A percentile compares a stretch with the other conserved stretches of the same genome.
Evolutionary conservation across 768 basidiomycete genomes (phyloP).

Genomic region (Mycena vitilis): DNA sequence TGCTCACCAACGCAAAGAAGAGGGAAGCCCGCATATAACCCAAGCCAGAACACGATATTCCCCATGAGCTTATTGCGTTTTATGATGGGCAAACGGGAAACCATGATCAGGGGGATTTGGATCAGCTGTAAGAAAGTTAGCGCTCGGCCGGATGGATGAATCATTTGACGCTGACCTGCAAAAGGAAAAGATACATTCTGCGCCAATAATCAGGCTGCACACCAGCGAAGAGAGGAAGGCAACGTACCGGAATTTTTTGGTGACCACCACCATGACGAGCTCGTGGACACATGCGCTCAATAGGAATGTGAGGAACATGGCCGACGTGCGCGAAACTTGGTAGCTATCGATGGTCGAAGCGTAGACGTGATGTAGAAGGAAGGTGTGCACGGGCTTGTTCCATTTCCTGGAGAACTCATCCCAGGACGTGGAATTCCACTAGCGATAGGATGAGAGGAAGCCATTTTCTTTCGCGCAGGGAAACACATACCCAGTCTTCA

Average conservation of each 20-base stretch:
- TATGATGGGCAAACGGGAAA: constrained; percentile 81
- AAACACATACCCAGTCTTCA: constrained; percentile 84
- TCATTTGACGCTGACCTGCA: constrained; percentile 47
- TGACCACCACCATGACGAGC: constrained; percentile 96
- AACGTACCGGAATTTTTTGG: constrained; percentile 86
- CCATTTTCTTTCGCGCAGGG: background rate
- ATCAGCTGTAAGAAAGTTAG: constrained; percentile 62
- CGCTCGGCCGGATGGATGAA: background rate
- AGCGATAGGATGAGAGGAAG: constrained; percentile 19
- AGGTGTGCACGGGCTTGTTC: constrained; percentile 97
- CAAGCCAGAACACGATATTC: constrained; percentile 93
- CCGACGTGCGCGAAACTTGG: constrained; percentile 78
- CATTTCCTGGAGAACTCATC: constrained; percentile 98
- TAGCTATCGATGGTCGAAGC: constrained; percentile 86
- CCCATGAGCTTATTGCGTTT: constrained; percentile 86
- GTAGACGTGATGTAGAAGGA: constrained; percentile 95
- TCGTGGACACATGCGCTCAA: constrained; percentile 93
- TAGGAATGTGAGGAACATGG: constrained; percentile 93
- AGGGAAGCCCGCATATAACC: constrained; percentile 93
- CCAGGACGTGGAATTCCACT: constrained; percentile 98
- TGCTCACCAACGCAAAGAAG: constrained; percentile 78
- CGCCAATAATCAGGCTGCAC: background rate
- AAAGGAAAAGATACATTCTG: constrained; percentile 87
- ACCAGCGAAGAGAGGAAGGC: background rate
- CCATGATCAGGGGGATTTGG: constrained; percentile 90